Conservation (phyloP, 805 yeast genomes). For the Saturnispora bothae region DNA sequence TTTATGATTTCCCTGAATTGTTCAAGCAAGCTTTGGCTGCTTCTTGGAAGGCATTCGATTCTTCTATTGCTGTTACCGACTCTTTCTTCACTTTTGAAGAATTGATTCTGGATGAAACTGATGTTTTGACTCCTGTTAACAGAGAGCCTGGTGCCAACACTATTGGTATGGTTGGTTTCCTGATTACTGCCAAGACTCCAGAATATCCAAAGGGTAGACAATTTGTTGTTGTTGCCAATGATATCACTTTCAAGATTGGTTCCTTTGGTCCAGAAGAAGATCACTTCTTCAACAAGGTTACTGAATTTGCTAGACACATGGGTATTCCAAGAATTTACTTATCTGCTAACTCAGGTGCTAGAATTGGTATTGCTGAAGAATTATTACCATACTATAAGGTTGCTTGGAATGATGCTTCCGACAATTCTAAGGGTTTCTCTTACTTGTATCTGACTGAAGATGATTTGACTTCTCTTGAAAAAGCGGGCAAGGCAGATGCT, state of each 20-base stretch:
- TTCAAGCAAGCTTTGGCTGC: slow-evolving; percentile 86
- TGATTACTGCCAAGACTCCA: slow-evolving; percentile 83
- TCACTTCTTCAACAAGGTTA: slow-evolving; percentile 80
- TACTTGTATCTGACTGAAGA: slow-evolving; percentile 76
- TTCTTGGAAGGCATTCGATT: slow-evolving; percentile 67
- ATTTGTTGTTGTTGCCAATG: slow-evolving; percentile 88
- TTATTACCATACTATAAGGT: slow-evolving; percentile 80
- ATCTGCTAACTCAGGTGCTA: slow-evolving; percentile 98
- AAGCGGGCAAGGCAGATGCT: slow-evolving; percentile 47
- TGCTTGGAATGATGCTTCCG: slow-evolving; percentile 75
- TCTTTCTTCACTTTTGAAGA: slow-evolving; percentile 73
- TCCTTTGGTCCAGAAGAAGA: slow-evolving; percentile 98
- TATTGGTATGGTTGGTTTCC: slow-evolving; percentile 97
- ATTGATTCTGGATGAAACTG: slow-evolving; percentile 74
- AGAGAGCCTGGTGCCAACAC: slow-evolving; percentile 95
- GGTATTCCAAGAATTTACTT: slow-evolving; percentile 94
- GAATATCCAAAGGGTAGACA: slow-evolving; percentile 96
- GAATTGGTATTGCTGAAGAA: slow-evolving; percentile 97
- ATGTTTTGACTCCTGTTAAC: slow-evolving; percentile 72
- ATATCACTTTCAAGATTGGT: slow-evolving; percentile 95
- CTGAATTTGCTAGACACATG: slow-evolving; percentile 78
- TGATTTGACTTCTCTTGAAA: slow-evolving; percentile 45
- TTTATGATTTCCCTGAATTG: slow-evolving; percentile 96
- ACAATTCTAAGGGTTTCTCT: slow-evolving; percentile 79
- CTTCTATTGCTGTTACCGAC: slow-evolving; percentile 51